Conservation (phyloP, 768 basidiomycete genomes). For the Pleurotus salmoneostramineus region DNA sequence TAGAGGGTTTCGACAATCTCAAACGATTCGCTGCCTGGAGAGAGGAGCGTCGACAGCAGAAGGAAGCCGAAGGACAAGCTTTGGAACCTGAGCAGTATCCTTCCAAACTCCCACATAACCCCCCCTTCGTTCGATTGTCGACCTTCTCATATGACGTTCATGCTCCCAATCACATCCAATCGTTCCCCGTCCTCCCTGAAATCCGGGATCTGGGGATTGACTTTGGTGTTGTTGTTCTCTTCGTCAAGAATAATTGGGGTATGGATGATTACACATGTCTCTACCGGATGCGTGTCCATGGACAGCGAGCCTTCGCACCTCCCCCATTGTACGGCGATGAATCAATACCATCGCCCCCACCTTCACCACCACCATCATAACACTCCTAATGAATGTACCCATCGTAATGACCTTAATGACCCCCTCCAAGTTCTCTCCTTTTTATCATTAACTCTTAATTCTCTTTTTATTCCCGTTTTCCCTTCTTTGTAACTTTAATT, state of each 20-base stretch:
- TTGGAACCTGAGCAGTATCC: conserved; percentile 35
- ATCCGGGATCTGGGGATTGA: conserved; percentile 71
- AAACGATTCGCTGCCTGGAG: conserved; percentile 56
- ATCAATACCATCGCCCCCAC: background rate
- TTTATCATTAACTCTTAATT: conserved; percentile 2
- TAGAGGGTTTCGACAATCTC: conserved; percentile 74
- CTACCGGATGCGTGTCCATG: conserved; percentile 82
- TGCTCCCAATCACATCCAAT: conserved; percentile 63
- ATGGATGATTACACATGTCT: conserved; percentile 80
- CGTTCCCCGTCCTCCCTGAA: conserved; percentile 69
- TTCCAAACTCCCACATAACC: conserved; percentile 38
- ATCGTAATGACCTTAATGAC: background rate
- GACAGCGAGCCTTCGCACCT: conserved; percentile 43
- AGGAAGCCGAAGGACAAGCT: conserved; percentile 27
- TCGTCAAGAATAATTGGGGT: conserved; percentile 87
- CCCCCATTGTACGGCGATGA: conserved; percentile 31
- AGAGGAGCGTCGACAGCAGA: conserved; percentile 34
- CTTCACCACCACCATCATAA: background rate
- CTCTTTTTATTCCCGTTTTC: background rate
- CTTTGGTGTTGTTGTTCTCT: conserved; percentile 80
- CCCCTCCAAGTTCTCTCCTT: conserved; percentile 1
- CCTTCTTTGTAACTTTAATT: background rate
- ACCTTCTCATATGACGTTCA: conserved; percentile 64
- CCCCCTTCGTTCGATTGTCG: conserved; percentile 61
- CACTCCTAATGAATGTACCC: background rate